A percentile compares a stretch with the other conserved stretches of the same genome.
phyloP scores from a whole-genome alignment of 1,284 basidiomycete species.

The Ceratobasidium papillatum region DNA sequence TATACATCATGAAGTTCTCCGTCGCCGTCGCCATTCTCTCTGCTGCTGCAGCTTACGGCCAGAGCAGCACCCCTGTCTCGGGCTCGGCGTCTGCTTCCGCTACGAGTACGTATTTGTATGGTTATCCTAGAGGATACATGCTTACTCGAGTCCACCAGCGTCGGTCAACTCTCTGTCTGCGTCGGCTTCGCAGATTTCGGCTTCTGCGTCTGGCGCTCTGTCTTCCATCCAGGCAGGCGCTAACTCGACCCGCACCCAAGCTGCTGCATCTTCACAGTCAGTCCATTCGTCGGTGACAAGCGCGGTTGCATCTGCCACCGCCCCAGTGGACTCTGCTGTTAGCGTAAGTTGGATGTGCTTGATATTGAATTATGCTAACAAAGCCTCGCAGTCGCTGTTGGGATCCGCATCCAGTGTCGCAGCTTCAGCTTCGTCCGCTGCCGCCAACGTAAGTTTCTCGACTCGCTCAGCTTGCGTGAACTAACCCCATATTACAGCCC shows the following conservation, averaged over 20 bases:
- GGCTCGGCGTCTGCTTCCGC: too few species aligned
- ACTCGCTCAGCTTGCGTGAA: background rate
- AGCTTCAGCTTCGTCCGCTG: conserved; percentile 18
- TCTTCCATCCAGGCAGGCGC: conserved; percentile 2
- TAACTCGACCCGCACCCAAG: conserved; percentile 9
- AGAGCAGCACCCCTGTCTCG: too few species aligned
- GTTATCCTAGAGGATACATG: background rate
- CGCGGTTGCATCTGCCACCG: background rate
- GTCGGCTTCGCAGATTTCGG: background rate
- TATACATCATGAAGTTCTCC: conserved; percentile 25
- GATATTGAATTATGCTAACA: background rate
- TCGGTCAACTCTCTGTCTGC: conserved; percentile 20
- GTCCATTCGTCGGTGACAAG: background rate
- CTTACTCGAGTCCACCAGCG: background rate
- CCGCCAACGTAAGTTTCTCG: conserved; percentile 18
- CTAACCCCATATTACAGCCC: background rate
- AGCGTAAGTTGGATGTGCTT: background rate
- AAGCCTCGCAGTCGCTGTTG: conserved; percentile 8
- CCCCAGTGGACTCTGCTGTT: conserved; percentile 2
- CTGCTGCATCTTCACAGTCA: background rate
- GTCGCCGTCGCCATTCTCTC: conserved; percentile 22
- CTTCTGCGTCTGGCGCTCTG: background rate
- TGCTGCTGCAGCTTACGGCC: conserved; percentile 36
- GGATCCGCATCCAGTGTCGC: conserved; percentile 5
- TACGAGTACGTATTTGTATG: background rate